Conservation (phyloP, 495 filamentous ascomycete species). For the Hyphodiscus hymeniophilus region DNA sequence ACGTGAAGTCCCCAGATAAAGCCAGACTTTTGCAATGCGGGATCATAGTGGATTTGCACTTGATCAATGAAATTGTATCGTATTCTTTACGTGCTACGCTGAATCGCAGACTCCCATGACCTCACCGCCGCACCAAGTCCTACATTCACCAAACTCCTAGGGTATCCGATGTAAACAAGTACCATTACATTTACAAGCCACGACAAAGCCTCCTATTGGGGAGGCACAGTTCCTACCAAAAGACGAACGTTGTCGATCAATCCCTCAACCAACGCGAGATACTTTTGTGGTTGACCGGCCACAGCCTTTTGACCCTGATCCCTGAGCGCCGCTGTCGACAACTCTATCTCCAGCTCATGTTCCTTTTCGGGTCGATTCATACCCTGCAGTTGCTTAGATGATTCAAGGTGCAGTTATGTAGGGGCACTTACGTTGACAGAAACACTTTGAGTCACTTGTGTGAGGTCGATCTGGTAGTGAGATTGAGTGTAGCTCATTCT, state of each 20-base stretch:
- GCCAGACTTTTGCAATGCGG: too few species aligned
- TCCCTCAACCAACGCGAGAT: slow-evolving; percentile 66
- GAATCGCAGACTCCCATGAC: too few species aligned
- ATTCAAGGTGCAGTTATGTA: neutral
- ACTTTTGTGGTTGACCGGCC: slow-evolving; percentile 53
- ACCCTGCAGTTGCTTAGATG: slow-evolving; percentile 9
- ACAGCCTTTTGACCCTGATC: slow-evolving; percentile 59
- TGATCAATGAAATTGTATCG: too few species aligned
- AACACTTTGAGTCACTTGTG: slow-evolving; percentile 59
- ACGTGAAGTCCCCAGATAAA: too few species aligned
- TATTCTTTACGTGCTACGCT: too few species aligned
- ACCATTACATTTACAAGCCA: too few species aligned
- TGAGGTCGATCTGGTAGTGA: slow-evolving; percentile 81
- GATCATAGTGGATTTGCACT: too few species aligned
- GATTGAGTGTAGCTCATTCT: slow-evolving; percentile 80
- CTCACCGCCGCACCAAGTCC: too few species aligned
- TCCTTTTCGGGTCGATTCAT: slow-evolving; percentile 44
- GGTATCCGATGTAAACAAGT: too few species aligned
- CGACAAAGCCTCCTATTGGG: neutral
- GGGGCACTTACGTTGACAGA: slow-evolving; percentile 40
- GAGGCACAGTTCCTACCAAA: slow-evolving; percentile 13
- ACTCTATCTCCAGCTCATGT: slow-evolving; percentile 84
- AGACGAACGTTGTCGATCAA: slow-evolving; percentile 69
- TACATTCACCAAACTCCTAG: too few species aligned
- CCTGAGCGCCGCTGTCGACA: slow-evolving; percentile 56